phyloP scores from a whole-genome alignment of 495 filamentous ascomycete species.

The Daldinia bambusicola region DNA sequence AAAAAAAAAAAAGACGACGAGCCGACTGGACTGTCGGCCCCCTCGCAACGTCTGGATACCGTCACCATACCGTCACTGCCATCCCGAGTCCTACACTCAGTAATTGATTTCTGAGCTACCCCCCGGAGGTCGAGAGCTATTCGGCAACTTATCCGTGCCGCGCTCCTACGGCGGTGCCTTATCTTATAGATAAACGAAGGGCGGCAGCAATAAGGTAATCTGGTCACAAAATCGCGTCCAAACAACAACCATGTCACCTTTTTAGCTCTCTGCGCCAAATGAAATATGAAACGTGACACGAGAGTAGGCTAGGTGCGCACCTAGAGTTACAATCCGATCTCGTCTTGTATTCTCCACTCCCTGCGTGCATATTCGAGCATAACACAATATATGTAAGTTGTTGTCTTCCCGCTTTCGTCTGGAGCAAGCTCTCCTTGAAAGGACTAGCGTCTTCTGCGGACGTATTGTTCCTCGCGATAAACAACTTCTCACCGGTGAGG shows the following conservation, averaged over 20 bases:
- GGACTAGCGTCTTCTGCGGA: neutral
- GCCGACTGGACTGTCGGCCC: slow-evolving; percentile 2
- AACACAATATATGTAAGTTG: slow-evolving; percentile 2
- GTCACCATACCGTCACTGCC: slow-evolving; percentile 32
- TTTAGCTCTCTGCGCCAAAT: slow-evolving; percentile 15
- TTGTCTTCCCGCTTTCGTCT: slow-evolving; percentile 3
- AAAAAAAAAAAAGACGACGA: slow-evolving; percentile 13
- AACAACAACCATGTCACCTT: slow-evolving; percentile 8
- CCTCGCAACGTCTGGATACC: slow-evolving; percentile 14
- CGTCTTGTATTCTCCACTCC: slow-evolving; percentile 34
- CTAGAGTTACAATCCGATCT: slow-evolving; percentile 24
- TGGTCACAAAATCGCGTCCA: slow-evolving; percentile 16
- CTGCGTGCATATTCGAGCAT: slow-evolving; percentile 22
- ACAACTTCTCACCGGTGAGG: slow-evolving; percentile 15
- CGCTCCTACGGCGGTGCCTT: slow-evolving; percentile 23
- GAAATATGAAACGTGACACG: slow-evolving; percentile 31
- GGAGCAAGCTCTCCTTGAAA: slow-evolving; percentile 10
- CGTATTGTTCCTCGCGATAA: slow-evolving; percentile 6
- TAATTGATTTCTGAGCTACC: neutral
- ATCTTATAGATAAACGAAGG: slow-evolving; percentile 20
- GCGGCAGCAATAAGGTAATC: slow-evolving; percentile 14
- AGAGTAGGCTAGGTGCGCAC: slow-evolving; percentile 23
- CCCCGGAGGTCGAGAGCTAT: neutral
- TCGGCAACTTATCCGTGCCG: slow-evolving; percentile 20
- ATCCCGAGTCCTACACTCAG: slow-evolving; percentile 22